Evolutionary conservation across 805 yeast genomes (phyloP).

Genomic region (Wickerhamiella azymoides): DNA sequence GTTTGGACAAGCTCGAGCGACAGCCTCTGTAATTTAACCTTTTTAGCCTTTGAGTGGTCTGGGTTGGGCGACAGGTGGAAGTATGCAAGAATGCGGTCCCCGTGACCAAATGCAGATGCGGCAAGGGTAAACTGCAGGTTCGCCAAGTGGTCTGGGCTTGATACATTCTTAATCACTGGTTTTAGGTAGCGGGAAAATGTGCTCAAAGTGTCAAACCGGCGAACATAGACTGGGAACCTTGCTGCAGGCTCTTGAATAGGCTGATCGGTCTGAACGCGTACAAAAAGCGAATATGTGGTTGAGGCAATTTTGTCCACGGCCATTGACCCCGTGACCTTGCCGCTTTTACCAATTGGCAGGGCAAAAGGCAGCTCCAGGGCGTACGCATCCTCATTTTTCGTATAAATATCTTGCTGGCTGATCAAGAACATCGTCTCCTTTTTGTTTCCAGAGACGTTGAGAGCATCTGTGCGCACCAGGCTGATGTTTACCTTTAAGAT

Average conservation of each 20-base stretch:
- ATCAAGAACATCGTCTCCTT: slow-evolving; percentile 27
- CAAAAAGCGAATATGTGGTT: slow-evolving; percentile 25
- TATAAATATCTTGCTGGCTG: slow-evolving; percentile 21
- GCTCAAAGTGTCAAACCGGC: slow-evolving; percentile 28
- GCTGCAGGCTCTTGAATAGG: slow-evolving; percentile 2
- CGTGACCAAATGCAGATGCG: slow-evolving; percentile 28
- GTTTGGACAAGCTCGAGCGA: slow-evolving; percentile 27
- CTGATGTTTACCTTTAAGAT: slow-evolving; percentile 24
- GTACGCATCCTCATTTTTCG: slow-evolving; percentile 17
- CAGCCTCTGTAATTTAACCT: slow-evolving; percentile 26
- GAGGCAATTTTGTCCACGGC: slow-evolving; percentile 16
- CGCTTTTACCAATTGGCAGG: slow-evolving; percentile 26
- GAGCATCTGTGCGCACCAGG: slow-evolving; percentile 28
- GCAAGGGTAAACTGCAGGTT: slow-evolving; percentile 24
- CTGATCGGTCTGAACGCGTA: slow-evolving; percentile 16
- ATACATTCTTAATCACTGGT: slow-evolving; percentile 18
- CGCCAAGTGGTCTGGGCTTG: slow-evolving; percentile 27
- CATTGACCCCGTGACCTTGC: slow-evolving; percentile 15
- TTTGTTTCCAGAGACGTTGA: slow-evolving; percentile 24
- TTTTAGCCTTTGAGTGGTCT: slow-evolving; percentile 27
- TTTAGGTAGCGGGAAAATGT: slow-evolving; percentile 26
- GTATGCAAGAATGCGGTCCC: slow-evolving; percentile 23
- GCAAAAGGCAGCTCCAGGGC: slow-evolving; percentile 29
- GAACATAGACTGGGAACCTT: slow-evolving; percentile 25
- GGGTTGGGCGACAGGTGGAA: slow-evolving; percentile 25